Conservation (phyloP, 441 rosid species). For the Capsella rubella region DNA sequence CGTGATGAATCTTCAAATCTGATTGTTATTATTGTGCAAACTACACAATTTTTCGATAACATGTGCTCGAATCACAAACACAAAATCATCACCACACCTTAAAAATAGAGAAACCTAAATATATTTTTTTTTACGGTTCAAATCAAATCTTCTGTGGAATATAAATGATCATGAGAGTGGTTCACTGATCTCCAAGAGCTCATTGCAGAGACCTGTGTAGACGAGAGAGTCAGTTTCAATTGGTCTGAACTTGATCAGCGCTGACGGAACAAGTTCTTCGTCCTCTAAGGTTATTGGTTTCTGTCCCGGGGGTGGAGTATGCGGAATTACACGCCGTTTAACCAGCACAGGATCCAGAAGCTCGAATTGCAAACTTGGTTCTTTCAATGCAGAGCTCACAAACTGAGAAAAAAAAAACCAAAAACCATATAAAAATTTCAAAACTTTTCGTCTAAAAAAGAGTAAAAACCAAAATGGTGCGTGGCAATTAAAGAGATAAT, state of each 20-base stretch:
- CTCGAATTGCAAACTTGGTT: conserved; percentile 80
- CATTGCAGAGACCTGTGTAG: conserved; percentile 74
- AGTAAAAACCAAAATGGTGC: not conserved
- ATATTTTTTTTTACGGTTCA: not conserved
- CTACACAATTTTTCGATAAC: conserved; percentile 7
- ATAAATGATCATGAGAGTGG: conserved; percentile 47
- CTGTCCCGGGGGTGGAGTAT: conserved; percentile 56
- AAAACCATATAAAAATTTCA: not conserved
- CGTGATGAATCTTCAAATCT: conserved; percentile 18
- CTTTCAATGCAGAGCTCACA: conserved; percentile 79
- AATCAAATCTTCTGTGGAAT: conserved; percentile 3
- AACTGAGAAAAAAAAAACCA: conserved; percentile 51
- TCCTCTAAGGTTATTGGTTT: conserved; percentile 68
- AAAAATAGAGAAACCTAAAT: not conserved
- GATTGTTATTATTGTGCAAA: conserved; percentile 3
- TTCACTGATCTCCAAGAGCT: conserved; percentile 64
- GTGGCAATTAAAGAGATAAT: not conserved
- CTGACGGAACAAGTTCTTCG: conserved; percentile 83
- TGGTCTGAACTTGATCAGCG: conserved; percentile 82
- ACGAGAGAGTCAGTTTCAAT: conserved; percentile 65
- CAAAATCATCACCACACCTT: not conserved
- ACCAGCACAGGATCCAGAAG: conserved; percentile 70
- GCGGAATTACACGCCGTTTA: conserved; percentile 72
- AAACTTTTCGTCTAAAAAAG: not conserved
- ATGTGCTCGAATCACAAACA: conserved; percentile 21